Evolutionary conservation across 164 flowering plant species (phyloP), one percentile per base, ranked within the genome.

Genomic region (Taxillus chinensis): DNA sequence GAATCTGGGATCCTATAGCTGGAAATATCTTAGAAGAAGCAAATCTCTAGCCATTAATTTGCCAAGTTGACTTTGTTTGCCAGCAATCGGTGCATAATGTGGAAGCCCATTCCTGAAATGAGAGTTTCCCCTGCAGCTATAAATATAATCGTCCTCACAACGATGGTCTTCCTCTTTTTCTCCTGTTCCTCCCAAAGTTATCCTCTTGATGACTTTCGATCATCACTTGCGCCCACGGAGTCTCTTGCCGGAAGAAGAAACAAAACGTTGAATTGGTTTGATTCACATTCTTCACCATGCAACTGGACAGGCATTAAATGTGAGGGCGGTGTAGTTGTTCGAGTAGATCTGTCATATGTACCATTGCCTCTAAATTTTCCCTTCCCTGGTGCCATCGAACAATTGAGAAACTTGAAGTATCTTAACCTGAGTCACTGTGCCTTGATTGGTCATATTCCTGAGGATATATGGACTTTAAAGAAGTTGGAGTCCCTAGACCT

Each of bases 291-390:
- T 9, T 64, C 74, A 59, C 84, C 84, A 39, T 84, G 89, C 73
- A 79, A 73, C 55, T 80, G 86, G 89, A 65, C 79, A 45, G 86
- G 89, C 4, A 65, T 84, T 61, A 62, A 55, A 51, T 84, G 89
- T 53, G 70, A 70, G 41, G 82, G 73, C 57, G 48, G 65, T 13
- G n/a, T 45, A 14, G 82, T 82, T 17, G n/a, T 27, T 37, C 59
- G 57, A n/a, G 67, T 84, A 61, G 73, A 81, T 64, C 60, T 82
- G 37, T 68, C 81, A 0, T 73, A 70, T 43, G 54, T 51, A 3
- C 1, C 14, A 4, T 61, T 67, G 50, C 80, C 80, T 11, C 64
- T 80, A 45, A 69, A 62, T 58, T 65, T 77, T 69, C 81, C 80
- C 6, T 73, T 85, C 66, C 90, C 86, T 6, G 62, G 13, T 8